phyloP scores from a whole-genome alignment of 129 eudicot species.

The Tagetes erecta region DNA sequence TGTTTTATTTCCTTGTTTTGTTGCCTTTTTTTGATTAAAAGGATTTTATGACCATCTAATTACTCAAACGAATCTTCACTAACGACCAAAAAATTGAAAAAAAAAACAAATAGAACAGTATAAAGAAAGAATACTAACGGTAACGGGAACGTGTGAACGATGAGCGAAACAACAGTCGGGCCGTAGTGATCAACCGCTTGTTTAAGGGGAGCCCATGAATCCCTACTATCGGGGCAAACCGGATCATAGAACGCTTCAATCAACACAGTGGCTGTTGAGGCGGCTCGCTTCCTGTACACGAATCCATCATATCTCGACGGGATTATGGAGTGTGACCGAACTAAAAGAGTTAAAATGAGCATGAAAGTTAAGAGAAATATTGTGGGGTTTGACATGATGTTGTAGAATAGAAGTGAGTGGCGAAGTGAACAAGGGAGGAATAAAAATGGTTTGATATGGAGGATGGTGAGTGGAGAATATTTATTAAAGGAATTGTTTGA shows the following conservation, averaged over 20 bases:
- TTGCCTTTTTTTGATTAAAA: too few species aligned
- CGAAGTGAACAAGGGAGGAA: background rate
- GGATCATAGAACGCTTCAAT: conserved; percentile 91
- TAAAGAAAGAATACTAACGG: conserved; percentile 54
- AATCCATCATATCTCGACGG: conserved; percentile 77
- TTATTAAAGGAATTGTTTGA: background rate
- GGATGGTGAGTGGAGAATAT: conserved; percentile 1
- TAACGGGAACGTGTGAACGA: conserved; percentile 78
- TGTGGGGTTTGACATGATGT: conserved; percentile 21
- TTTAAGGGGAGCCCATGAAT: conserved; percentile 88
- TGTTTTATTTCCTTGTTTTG: too few species aligned
- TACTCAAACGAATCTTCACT: too few species aligned
- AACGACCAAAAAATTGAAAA: too few species aligned
- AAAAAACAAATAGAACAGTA: background rate
- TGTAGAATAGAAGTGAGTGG: conserved; percentile 5
- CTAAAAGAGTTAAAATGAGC: background rate
- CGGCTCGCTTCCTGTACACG: conserved; percentile 50
- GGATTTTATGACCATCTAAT: too few species aligned
- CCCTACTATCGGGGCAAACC: conserved; percentile 86
- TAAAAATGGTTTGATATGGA: background rate
- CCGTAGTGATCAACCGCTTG: conserved; percentile 61
- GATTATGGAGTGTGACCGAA: conserved; percentile 37
- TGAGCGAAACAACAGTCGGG: conserved; percentile 45
- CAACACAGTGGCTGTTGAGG: conserved; percentile 34
- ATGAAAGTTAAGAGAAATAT: background rate